These are phyloP conservation scores for Mycena albidolilacea DNA, from an alignment of 768 basidiomycete species.

Conservation along the genomic window DNA sequence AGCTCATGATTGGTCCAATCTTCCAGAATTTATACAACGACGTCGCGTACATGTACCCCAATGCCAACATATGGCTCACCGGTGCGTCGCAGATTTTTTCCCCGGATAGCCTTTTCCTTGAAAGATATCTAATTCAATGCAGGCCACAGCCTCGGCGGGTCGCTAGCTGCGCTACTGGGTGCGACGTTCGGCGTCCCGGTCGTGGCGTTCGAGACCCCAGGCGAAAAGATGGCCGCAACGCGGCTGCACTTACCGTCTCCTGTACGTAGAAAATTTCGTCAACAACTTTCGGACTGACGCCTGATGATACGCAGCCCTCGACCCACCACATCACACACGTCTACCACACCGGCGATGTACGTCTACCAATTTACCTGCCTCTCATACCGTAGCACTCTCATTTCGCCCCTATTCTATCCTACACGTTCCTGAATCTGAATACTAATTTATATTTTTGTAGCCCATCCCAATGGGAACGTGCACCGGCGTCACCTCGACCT, in stretches of 20 bases:
- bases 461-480: constrained; percentile 92
- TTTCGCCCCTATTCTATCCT: too few relatives aligned
- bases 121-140: not conserved
- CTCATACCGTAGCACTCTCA: not conserved
- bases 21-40: constrained; percentile 92
- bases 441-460: constrained; percentile 39
- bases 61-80: constrained; percentile 90
- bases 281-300: not conserved
- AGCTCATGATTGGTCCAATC: not conserved
- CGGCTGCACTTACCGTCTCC: constrained; percentile 92
- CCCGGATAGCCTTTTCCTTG: not conserved
- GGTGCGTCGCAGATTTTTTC: constrained; percentile 51
- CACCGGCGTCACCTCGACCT: constrained; percentile 73
- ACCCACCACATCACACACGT: constrained; percentile 87
- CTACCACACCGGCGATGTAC: constrained; percentile 89
- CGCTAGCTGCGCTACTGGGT: constrained; percentile 87
- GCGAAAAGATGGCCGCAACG: constrained; percentile 76
- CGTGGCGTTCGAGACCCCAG: constrained; percentile 91
- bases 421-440: too few relatives aligned
- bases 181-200: constrained; percentile 94
- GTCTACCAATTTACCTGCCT: constrained; percentile 34
- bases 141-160: constrained; percentile 88
- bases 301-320: constrained; percentile 64
- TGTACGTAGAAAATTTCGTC: constrained; percentile 56
- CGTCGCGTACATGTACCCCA: constrained; percentile 90